A percentile compares a stretch with the other conserved stretches of the same genome.
These are phyloP conservation scores for Fusarium azukiicola DNA, from an alignment of 2,329 filamentous ascomycete species.

Conservation along the genomic window DNA sequence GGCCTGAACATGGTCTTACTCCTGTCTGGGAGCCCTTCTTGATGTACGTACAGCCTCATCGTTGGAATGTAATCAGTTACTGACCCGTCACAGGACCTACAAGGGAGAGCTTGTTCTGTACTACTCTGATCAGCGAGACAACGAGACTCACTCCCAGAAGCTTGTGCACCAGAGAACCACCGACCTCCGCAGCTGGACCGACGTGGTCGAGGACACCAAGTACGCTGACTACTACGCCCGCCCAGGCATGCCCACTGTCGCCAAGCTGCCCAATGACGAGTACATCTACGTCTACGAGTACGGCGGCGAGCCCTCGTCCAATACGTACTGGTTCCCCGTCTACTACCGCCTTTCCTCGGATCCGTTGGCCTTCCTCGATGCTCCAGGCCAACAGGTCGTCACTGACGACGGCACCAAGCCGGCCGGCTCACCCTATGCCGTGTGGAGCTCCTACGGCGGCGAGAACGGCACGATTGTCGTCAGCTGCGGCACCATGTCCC, in stretches of 20 bases:
- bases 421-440: constrained; percentile 66
- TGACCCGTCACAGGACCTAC: constrained; percentile 65
- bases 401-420: constrained; percentile 59
- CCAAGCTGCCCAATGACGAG: constrained; percentile 75
- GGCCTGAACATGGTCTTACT: constrained; percentile 82
- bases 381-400: constrained; percentile 58
- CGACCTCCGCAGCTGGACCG: constrained; percentile 80
- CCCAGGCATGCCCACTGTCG: constrained; percentile 84
- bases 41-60: constrained; percentile 55
- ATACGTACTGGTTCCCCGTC: constrained; percentile 65
- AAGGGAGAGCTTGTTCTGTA: constrained; percentile 81
- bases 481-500: constrained; percentile 61
- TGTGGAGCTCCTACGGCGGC: constrained; percentile 69
- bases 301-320: constrained; percentile 66
- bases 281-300: constrained; percentile 83
- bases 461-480: constrained; percentile 69
- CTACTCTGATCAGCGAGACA: constrained; percentile 87
- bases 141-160: constrained; percentile 80
- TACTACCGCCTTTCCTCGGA: constrained; percentile 68
- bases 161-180: constrained; percentile 81
- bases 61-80: not conserved
- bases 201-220: constrained; percentile 78
- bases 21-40: constrained; percentile 89
- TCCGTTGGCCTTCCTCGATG: constrained; percentile 63
- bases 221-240: constrained; percentile 81